phyloP scores from a whole-genome alignment of 495 filamentous ascomycete genomes.

The Xylaria sp. region DNA sequence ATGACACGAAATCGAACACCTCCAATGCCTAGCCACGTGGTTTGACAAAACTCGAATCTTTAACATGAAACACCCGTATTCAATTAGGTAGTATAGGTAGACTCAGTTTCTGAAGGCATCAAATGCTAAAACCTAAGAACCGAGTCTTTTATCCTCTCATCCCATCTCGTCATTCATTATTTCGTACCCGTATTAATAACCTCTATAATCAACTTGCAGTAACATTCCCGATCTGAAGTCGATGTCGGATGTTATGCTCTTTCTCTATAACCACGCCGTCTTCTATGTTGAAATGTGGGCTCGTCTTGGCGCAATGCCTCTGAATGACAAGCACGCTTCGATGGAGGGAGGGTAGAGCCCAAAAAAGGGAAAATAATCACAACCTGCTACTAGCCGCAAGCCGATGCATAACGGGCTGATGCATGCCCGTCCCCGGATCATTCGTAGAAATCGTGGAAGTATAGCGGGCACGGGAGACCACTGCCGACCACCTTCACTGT shows the following conservation, averaged over 20 bases:
- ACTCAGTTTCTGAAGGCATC: not conserved
- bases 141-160: not conserved
- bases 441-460: not conserved
- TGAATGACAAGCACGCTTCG: not conserved
- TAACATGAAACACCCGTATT: not conserved
- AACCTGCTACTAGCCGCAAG: not conserved
- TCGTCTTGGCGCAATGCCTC: not conserved
- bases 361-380: not conserved
- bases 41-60: not conserved
- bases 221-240: not conserved
- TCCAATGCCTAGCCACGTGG: not conserved
- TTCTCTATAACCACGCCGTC: not conserved
- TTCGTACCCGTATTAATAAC: not conserved
- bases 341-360: not conserved
- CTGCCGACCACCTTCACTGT: not conserved
- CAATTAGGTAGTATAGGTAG: too few relatives aligned
- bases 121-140: not conserved
- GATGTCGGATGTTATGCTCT: not conserved
- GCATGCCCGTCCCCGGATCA: not conserved
- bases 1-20: not conserved
- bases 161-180: conserved; percentile 4
- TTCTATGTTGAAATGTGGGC: not conserved
- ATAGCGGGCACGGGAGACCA: not conserved
- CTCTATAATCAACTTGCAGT: not conserved
- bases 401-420: not conserved